Percentiles rank a stretch among this genome's conserved stretches.
phyloP scores from a whole-genome alignment of 305 asterid genomes.

The Striga hermonthica region DNA sequence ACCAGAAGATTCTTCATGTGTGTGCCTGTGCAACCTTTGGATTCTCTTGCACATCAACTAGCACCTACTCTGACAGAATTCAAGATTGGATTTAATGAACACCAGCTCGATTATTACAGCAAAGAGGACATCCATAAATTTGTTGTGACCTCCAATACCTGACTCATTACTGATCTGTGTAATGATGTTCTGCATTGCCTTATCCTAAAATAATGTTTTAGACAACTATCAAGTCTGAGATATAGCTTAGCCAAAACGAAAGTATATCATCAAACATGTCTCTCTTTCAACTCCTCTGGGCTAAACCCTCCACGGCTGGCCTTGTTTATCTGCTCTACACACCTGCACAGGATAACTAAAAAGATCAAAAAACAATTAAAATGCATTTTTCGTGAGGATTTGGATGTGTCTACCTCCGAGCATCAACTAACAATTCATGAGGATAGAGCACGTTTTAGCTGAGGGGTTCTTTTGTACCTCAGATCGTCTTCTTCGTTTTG shows the following conservation, averaged over 20 bases:
- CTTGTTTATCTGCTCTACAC: constrained; percentile 77
- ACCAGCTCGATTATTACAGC: no score
- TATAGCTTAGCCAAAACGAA: background rate
- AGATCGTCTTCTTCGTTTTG: no score
- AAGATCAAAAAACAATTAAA: no score
- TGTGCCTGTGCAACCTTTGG: constrained; percentile 74
- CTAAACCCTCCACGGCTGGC: constrained; percentile 84
- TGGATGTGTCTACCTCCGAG: no score
- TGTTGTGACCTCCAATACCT: no score
- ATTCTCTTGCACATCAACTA: constrained; percentile 71
- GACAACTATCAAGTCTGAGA: background rate
- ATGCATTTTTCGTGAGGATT: no score
- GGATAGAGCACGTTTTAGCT: no score
- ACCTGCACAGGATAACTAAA: constrained; percentile 39
- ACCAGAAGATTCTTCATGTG: constrained; percentile 75
- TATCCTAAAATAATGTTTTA: constrained; percentile 46
- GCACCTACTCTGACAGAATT: constrained; percentile 44
- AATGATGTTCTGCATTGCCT: constrained; percentile 83
- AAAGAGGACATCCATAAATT: no score
- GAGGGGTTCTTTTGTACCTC: no score
- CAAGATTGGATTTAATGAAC: background rate
- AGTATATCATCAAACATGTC: constrained; percentile 58
- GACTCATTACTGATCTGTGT: constrained; percentile 92
- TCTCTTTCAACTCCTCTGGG: constrained; percentile 91
- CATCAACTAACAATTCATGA: no score